phyloP scores from a whole-genome alignment of 176 grass and related monocot species.

The Zoysia japonica region DNA sequence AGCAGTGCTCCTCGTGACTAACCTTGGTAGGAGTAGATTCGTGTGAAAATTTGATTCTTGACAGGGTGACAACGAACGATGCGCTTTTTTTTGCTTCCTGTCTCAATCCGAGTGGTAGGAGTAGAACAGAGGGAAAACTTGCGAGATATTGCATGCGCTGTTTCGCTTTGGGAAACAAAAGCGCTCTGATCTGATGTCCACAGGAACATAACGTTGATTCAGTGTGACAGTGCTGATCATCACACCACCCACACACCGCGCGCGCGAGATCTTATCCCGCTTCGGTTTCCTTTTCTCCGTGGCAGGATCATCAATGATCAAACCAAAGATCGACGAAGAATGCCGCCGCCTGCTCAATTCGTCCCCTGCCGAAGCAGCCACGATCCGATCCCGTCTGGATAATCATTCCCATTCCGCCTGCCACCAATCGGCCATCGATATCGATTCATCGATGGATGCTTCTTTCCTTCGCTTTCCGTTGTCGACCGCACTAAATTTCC shows the following conservation, averaged over 20 bases:
- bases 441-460: neutral
- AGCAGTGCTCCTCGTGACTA: too few relatives aligned
- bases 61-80: neutral
- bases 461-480: neutral
- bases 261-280: neutral
- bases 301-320: neutral
- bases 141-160: neutral
- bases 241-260: neutral
- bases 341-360: neutral
- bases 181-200: neutral
- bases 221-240: too few relatives aligned
- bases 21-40: neutral
- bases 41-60: neutral
- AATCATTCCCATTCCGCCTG: neutral
- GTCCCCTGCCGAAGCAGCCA: neutral
- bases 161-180: too few relatives aligned
- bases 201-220: too few relatives aligned
- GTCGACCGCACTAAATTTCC: neutral
- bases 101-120: neutral
- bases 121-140: neutral
- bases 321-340: neutral
- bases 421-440: neutral
- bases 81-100: neutral
- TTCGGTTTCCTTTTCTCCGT: neutral
- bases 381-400: conserved; percentile 18